Evolutionary conservation across 1,284 basidiomycete genomes (phyloP).

Genomic region (Trichosporon inkin): DNA sequence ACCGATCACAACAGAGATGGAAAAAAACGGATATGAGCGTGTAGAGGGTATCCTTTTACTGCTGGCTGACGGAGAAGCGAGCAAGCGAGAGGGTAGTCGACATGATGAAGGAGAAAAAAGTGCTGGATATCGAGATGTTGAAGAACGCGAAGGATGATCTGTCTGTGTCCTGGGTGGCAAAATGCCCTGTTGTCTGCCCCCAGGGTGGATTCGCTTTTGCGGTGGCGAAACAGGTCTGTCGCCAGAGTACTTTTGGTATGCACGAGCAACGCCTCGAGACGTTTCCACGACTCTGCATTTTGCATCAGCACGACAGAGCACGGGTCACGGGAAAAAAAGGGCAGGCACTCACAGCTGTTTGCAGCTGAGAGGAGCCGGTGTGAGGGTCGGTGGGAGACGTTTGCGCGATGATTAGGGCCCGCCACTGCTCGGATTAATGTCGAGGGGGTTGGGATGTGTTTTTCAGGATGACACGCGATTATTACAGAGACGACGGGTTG

Average conservation of each 20-base stretch:
- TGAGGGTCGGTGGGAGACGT: background rate
- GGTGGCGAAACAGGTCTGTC: background rate
- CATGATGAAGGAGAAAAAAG: background rate
- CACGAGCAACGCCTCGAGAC: background rate
- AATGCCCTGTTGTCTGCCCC: background rate
- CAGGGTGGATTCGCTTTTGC: constrained; percentile 4
- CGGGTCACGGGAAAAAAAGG: background rate
- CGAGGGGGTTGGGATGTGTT: background rate
- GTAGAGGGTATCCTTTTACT: constrained; percentile 8
- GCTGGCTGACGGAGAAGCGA: constrained; percentile 1
- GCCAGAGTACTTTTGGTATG: background rate
- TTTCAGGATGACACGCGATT: constrained; percentile 1
- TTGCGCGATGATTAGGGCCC: constrained; percentile 5
- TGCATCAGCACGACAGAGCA: background rate
- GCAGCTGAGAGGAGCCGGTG: background rate
- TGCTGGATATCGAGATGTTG: constrained; percentile 7
- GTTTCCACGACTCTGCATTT: background rate
- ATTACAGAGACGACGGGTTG: background rate
- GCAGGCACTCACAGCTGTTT: background rate
- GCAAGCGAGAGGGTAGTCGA: background rate
- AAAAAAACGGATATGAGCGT: background rate
- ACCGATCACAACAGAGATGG: constrained; percentile 1
- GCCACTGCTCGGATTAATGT: constrained; percentile 1
- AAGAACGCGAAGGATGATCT: constrained; percentile 4
- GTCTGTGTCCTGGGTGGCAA: constrained; percentile 6